Evolutionary conservation across 2,329 filamentous ascomycete genomes (phyloP).

Genomic region (Emmonsiellopsis sp.): DNA sequence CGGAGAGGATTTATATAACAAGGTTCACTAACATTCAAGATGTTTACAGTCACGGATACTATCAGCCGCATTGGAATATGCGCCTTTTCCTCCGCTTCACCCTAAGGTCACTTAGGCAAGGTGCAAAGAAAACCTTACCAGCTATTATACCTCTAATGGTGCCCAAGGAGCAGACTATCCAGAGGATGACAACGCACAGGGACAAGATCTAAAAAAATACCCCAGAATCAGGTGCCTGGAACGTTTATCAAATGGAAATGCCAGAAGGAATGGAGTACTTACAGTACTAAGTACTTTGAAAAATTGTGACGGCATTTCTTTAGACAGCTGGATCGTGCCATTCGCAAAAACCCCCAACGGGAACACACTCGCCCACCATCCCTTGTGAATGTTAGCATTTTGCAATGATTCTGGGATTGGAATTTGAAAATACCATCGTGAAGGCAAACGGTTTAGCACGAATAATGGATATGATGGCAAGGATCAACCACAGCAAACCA

Average conservation of each 20-base stretch:
- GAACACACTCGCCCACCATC: slow-evolving; percentile 56
- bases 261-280: slow-evolving; percentile 9
- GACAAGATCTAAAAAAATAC: slow-evolving; percentile 35
- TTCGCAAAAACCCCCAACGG: slow-evolving; percentile 50
- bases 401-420: no score
- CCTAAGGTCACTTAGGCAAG: slow-evolving; percentile 33
- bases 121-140: slow-evolving; percentile 46
- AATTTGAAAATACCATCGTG: slow-evolving; percentile 36
- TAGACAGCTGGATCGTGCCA: slow-evolving; percentile 34
- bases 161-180: slow-evolving; percentile 44
- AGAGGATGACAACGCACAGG: slow-evolving; percentile 44
- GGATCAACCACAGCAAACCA: slow-evolving; percentile 32
- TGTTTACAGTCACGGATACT: no score
- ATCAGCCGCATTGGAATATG: background rate
- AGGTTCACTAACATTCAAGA: no score
- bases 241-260: background rate
- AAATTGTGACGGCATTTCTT: slow-evolving; percentile 46
- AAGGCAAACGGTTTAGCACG: slow-evolving; percentile 42
- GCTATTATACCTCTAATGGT: slow-evolving; percentile 42
- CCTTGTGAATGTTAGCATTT: slow-evolving; percentile 14
- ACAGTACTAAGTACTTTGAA: slow-evolving; percentile 49
- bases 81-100: background rate
- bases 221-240: background rate
- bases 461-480: slow-evolving; percentile 28
- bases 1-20: no score